Evolutionary conservation across 2,329 filamentous ascomycete genomes (phyloP), one percentile per base, ranked within the genome.

Genomic region (Beauveria rudraprayagi): DNA sequence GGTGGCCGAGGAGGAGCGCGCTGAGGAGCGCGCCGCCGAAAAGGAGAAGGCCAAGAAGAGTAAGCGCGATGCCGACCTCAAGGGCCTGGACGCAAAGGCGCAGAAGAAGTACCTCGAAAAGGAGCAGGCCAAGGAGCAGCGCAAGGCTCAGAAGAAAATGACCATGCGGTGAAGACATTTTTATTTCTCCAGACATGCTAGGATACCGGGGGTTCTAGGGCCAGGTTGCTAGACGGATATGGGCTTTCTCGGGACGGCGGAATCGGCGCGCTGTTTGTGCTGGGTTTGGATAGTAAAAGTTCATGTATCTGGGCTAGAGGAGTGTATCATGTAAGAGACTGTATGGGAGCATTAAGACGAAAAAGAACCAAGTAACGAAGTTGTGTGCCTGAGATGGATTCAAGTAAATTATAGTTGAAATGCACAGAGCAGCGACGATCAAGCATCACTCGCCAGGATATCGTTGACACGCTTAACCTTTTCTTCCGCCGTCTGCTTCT

Each of bases 101-200:
- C 90, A 93, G 80, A 90, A 90, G 80, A 92, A 91, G 77, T 93
- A 86, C 72, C 81, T 93, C 61, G 90, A 92, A 67, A 89, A 86
- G 75, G 90, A 93, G 80, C 84, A 82, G 68, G 88, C 91, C 71
- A 90, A 88, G 82, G 88, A 89, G 75, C 62, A 81, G 70, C 81
- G 81, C 68, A 82, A 78, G 73, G 73, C 73, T 34, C 75, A 78
- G 66, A 84, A 82, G 77, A 82, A 78, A 75, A 75, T 77, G 72
- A 84, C 81, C 7, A 72, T 78, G 66, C 77, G 82, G 22, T 57
- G 34, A 50, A 10, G 30, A 9, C 16, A 9, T 14, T n/a, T 30
- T 30, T 1, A 9, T n/a, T n/a, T 30, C 22, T 1, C 10, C 6
- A n/a, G 19, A 7, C 40, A 57, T n/a, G 44, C 30, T 28, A 19